Evolutionary conservation across 2,329 filamentous ascomycete species (phyloP), one percentile per base, ranked within the genome.

Genomic region (Pseudovirgaria hyperparasitica): DNA sequence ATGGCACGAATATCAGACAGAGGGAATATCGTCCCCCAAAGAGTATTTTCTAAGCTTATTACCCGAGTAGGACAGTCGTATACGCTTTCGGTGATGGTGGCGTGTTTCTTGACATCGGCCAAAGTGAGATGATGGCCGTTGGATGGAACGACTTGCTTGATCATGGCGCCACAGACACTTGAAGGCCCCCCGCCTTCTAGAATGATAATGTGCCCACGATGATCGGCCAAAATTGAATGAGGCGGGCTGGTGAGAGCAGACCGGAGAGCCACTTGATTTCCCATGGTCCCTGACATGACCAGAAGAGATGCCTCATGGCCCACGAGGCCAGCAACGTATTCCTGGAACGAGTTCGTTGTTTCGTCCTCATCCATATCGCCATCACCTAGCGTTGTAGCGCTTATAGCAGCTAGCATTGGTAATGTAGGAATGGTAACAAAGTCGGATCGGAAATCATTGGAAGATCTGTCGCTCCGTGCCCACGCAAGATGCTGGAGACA

Each of bases 221-320:
- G 38, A 27, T 56, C 50, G 13, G 39, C 34, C 4, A 55, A 34
- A 9, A 55, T 41, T 2, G 46, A 38, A 30, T 55, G 45, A 5
- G 52, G 52, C 2, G 52, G 50, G 19, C 48, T 44, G 9, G 31
- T 31, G 5, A 57, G 38, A 31, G 49, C 45, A 4, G 42, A 40
- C 1, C 52, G 45, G 10, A 55, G 23, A 18, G 43, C 44, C 23
- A 57, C 44, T 35, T 55, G 50, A 30, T 57, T 57, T 10, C 50
- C 50, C 50, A 53, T 52, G n/a, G 52, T 57, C 2, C 52, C 48
- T 5, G 52, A 54, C 10, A 52, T 29, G 13, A 45, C 41, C 31
- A 49, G 51, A 4, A 55, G 34, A 1, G 42, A 43, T 7, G 42
- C 46, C 26, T 54, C 47, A 28, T 47, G 48, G 16, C 52, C 52